Conservation (phyloP, 129 eudicot species). For the Kitagawia praeruptora region DNA sequence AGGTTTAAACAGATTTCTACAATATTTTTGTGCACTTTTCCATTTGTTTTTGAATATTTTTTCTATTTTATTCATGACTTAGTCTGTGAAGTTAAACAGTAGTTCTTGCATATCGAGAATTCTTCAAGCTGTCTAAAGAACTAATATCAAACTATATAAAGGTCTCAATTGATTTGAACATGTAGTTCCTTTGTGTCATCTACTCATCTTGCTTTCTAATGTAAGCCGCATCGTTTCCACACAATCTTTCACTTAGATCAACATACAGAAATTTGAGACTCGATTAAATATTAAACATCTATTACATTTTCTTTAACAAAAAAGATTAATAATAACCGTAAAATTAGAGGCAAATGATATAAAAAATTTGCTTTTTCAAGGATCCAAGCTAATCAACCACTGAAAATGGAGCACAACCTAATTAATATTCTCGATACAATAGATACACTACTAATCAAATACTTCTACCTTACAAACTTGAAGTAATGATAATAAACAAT, state of each 20-base stretch:
- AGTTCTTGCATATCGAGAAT: not conserved
- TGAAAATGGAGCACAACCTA: not conserved
- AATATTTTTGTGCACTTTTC: not conserved
- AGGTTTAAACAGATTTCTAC: not conserved
- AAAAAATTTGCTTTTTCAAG: not conserved
- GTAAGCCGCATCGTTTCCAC: not conserved
- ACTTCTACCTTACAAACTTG: not conserved
- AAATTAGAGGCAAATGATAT: not conserved
- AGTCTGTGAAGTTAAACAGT: not conserved
- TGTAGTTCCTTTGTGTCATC: not conserved
- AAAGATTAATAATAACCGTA: not conserved
- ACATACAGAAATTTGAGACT: not conserved
- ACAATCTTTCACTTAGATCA: not conserved
- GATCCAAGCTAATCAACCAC: not conserved
- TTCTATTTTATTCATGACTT: not conserved
- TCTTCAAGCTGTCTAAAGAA: not conserved
- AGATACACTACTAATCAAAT: not conserved
- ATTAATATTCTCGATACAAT: not conserved
- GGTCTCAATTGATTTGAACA: not conserved
- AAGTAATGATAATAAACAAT: not conserved
- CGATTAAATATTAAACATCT: not conserved
- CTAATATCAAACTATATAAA: not conserved
- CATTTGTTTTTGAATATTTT: not conserved
- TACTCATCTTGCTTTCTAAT: not conserved
- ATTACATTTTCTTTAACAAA: not conserved